phyloP scores from a whole-genome alignment of 768 basidiomycete species.

The Amanita muscaria region DNA sequence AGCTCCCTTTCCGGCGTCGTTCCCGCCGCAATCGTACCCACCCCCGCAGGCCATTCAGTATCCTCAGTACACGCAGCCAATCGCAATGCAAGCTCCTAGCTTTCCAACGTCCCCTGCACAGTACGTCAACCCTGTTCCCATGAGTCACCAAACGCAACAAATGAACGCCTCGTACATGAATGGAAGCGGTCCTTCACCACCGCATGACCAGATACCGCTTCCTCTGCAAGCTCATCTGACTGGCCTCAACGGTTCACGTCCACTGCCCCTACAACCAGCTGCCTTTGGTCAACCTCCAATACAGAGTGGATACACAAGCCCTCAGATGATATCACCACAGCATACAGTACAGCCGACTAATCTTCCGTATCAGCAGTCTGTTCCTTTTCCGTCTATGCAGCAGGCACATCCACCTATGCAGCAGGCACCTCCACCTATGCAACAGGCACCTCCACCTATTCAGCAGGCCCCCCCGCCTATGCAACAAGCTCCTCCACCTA shows the following conservation, averaged over 20 bases:
- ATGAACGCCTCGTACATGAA: slow-evolving; percentile 4
- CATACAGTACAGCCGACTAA: slow-evolving; percentile 21
- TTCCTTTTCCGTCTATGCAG: slow-evolving; percentile 30
- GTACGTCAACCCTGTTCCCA: slow-evolving; percentile 19
- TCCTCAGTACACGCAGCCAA: not conserved
- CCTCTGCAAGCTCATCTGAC: not conserved
- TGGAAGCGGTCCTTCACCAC: slow-evolving; percentile 15
- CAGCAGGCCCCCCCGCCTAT: too few relatives aligned
- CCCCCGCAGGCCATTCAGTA: not conserved
- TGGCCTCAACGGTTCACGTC: slow-evolving; percentile 5
- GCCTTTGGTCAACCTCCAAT: slow-evolving; percentile 8
- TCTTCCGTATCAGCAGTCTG: slow-evolving; percentile 19
- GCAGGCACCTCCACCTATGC: too few relatives aligned
- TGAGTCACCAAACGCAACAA: not conserved
- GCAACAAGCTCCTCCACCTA: too few relatives aligned
- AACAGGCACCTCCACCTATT: too few relatives aligned
- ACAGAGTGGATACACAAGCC: not conserved
- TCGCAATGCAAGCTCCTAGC: slow-evolving; percentile 1
- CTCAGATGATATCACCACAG: not conserved
- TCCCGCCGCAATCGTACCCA: slow-evolving; percentile 18
- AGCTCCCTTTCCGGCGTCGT: not conserved
- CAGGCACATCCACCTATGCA: too few relatives aligned
- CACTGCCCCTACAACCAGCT: slow-evolving; percentile 7
- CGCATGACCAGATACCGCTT: not conserved
- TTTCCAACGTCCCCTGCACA: not conserved